Percentiles rank a stretch among this genome's conserved stretches.
phyloP scores from a whole-genome alignment of 306 rosid species.

The Malus sieversii region DNA sequence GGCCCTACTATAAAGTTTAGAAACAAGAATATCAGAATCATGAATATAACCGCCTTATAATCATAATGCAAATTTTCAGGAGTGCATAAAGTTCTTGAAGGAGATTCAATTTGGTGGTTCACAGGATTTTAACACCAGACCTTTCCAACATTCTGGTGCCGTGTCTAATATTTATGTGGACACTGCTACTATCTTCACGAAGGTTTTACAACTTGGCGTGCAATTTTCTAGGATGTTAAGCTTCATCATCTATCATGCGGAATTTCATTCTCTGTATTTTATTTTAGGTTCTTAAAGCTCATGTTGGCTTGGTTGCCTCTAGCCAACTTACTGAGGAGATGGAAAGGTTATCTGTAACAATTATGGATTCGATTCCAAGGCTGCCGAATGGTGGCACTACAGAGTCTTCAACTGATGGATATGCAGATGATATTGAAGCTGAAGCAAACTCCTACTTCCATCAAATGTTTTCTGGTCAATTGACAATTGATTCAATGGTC shows the following conservation, averaged over 20 bases:
- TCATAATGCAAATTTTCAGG: slow-evolving; percentile 42
- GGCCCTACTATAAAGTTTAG: not conserved
- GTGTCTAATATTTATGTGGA: slow-evolving; percentile 53
- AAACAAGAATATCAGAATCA: not conserved
- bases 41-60: slow-evolving; percentile 9
- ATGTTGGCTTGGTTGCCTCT: slow-evolving; percentile 40
- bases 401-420: slow-evolving; percentile 75
- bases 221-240: not conserved
- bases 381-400: slow-evolving; percentile 55
- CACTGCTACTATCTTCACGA: slow-evolving; percentile 49
- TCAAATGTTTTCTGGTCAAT: slow-evolving; percentile 81
- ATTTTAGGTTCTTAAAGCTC: slow-evolving; percentile 78
- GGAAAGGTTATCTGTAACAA: slow-evolving; percentile 59
- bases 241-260: slow-evolving; percentile 3
- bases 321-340: slow-evolving; percentile 71
- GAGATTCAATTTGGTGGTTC: slow-evolving; percentile 68
- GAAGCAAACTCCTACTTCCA: slow-evolving; percentile 91
- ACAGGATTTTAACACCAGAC: slow-evolving; percentile 57
- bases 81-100: slow-evolving; percentile 75
- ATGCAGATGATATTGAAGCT: slow-evolving; percentile 67
- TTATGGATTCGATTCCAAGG: slow-evolving; percentile 64
- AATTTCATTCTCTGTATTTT: slow-evolving; percentile 1
- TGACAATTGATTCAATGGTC: slow-evolving; percentile 70
- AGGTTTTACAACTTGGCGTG: slow-evolving; percentile 40
- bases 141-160: slow-evolving; percentile 65